Percentiles rank a stretch among this genome's conserved stretches.
These are phyloP conservation scores for Diaporthe citrichinensis DNA, from an alignment of 2,329 filamentous ascomycete genomes.

Conservation along the genomic window DNA sequence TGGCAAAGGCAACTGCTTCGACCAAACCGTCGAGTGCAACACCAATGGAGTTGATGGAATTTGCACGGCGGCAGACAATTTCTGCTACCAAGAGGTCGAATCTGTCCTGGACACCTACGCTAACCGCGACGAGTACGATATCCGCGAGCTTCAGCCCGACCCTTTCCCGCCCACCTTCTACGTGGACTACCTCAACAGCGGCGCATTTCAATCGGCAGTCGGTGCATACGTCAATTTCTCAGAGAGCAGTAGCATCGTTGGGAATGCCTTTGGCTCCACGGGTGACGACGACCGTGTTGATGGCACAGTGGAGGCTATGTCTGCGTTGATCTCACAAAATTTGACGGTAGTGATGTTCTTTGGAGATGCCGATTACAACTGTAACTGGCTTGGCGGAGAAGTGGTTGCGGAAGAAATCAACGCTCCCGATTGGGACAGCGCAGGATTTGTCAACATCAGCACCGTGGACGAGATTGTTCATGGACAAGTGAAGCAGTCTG, in stretches of 20 bases:
- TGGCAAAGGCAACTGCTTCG: constrained; percentile 72
- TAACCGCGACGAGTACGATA: constrained; percentile 71
- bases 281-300: constrained; percentile 37
- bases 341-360: constrained; percentile 36
- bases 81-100: constrained; percentile 69
- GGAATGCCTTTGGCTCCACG: constrained; percentile 33
- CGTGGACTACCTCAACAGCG: constrained; percentile 69
- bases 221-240: constrained; percentile 46
- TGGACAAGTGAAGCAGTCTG: constrained; percentile 61
- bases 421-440: constrained; percentile 50
- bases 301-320: constrained; percentile 35
- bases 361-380: constrained; percentile 41
- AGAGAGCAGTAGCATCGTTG: constrained; percentile 41
- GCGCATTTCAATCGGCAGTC: constrained; percentile 49
- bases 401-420: constrained; percentile 33
- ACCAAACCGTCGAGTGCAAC: constrained; percentile 69
- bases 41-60: constrained; percentile 63
- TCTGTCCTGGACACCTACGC: constrained; percentile 64
- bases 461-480: constrained; percentile 52
- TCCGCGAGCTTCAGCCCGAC: constrained; percentile 67
- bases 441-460: constrained; percentile 46
- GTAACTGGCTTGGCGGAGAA: constrained; percentile 39
- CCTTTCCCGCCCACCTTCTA: constrained; percentile 71
- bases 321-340: constrained; percentile 28
- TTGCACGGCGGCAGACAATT: constrained; percentile 68